Base-by-base conservation (phyloP, 202 grass and related monocot species). In the Cymbopogon flexuosus region DNA sequence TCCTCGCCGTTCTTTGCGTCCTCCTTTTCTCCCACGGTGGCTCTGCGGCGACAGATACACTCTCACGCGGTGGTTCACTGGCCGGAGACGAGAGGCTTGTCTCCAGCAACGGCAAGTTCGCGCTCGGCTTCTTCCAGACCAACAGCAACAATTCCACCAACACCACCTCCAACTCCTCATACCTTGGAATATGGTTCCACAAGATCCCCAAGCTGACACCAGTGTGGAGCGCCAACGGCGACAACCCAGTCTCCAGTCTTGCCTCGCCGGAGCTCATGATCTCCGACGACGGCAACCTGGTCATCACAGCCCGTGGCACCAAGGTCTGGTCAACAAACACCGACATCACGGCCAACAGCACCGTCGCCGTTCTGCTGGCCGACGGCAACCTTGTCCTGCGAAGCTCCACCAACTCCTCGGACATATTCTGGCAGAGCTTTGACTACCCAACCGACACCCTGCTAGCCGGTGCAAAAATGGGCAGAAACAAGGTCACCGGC, bases 371-470 rank as follows among this genome's bases (percentile, higher is more conserved):
- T 62, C 79, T 56, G 18, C n/a, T 19, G 51, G 18, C 18, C 51
- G n/a, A 56, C 6, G 92, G 92, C 33, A 91, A 91, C 60, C 89
- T 91, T 31, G 21, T 89, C 10, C 63, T 91, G 8, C 19, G 24
- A 39, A 73, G 69, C 14, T 71, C 76, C 22, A 74, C 70, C 23
- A 81, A 89, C 18, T 45, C 78, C 6, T 81, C 89, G 2, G 23
- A 31, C 1, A 4, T 90, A 36, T 70, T 91, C 3, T 94, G 89
- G 92, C 84, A 94, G 36, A 94, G 92, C 62, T 82, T 87, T 6
- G 90, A 92, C 47, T 31, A 90, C 16, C 90, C 87, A 4, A 87
- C 84, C 0, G 56, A 93, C 45, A 90, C 77, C 3, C 57, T 65
- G 39, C 65, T 93, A 1, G 31, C 87, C 0, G 87, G 65, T 2